A percentile compares a stretch with the other conserved stretches of the same genome.
phyloP scores from a whole-genome alignment of 1,284 basidiomycete species.

The Bondarzewia mesenterica region DNA sequence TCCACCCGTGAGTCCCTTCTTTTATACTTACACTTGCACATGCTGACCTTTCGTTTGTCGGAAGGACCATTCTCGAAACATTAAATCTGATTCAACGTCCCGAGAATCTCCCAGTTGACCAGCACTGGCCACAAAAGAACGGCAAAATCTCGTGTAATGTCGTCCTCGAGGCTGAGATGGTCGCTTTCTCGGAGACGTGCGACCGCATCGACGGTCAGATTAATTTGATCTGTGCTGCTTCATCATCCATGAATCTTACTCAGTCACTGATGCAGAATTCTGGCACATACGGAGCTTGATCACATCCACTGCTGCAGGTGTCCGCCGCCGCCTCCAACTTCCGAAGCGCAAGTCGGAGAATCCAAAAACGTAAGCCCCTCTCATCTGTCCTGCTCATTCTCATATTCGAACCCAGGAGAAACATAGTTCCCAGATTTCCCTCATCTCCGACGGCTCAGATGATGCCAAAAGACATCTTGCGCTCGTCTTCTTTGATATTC shows the following conservation, averaged over 20 bases:
- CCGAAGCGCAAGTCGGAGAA: too few relatives aligned
- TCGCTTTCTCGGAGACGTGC: conserved; percentile 58
- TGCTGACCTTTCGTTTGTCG: too few relatives aligned
- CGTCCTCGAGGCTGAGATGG: conserved; percentile 85
- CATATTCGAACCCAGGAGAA: too few relatives aligned
- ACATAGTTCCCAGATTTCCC: conserved; percentile 30
- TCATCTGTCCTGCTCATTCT: too few relatives aligned
- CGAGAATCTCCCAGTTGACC: too few relatives aligned
- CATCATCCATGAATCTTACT: neutral
- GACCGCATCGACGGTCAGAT: conserved; percentile 48
- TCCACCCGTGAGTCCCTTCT: conserved; percentile 62
- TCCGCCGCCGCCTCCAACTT: conserved; percentile 18
- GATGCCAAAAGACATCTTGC: conserved; percentile 50
- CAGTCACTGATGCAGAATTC: conserved; percentile 41
- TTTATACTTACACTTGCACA: too few relatives aligned
- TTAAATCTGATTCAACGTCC: too few relatives aligned
- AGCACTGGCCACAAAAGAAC: too few relatives aligned
- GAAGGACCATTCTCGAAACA: too few relatives aligned
- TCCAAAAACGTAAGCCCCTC: too few relatives aligned
- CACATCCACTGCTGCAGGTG: conserved; percentile 48
- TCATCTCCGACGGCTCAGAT: conserved; percentile 38
- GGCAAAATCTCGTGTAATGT: too few relatives aligned
- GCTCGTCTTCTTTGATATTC: conserved; percentile 79
- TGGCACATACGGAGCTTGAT: conserved; percentile 60
- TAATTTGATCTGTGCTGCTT: conserved; percentile 1